Evolutionary conservation across 1,284 basidiomycete species (phyloP), one percentile per base, ranked within the genome.

Genomic region (Gomphus bonarii): DNA sequence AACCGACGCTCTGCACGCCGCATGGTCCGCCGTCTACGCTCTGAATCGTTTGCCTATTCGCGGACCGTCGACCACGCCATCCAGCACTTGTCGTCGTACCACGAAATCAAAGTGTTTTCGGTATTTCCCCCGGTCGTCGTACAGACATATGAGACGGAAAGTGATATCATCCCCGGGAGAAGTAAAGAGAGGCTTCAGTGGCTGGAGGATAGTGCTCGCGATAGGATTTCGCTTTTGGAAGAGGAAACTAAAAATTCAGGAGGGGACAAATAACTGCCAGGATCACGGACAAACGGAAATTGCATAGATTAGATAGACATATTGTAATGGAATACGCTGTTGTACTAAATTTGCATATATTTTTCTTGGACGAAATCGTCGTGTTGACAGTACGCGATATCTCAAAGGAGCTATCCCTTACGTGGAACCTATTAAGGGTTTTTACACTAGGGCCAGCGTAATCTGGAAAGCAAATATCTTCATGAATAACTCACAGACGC

Each of bases 91-190:
- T 66, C 66, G 50, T 60, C 60, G 49, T 46, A 56, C 55, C 58
- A 61, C 51, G 58, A 62, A 22, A 54, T 68, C 52, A 62, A 66
- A 16, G 63, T 65, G 4, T 71, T 65, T 61, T 67, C 66, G 8
- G 61, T 70, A 54, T 65, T 69, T 47, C 70, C 70, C 0, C 62
- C 67, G 1, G 58, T 71, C 10, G 63, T 70, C 46, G 67, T 69
- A 47, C 64, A 66, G 52, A 65, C 66, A 30, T 69, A 70, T 60
- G 65, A 68, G 52, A 62, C 63, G 28, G 58, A 62, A 35, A 65
- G 63, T 40, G 69, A 70, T 56, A 69, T 70, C 50, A 63, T 68
- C 52, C 48, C 55, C 8, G 69, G 67, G 3, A 62, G 64, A 12
- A 66, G 66, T 20, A 62, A 57, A 22, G 69, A 67, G 65, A 56